A percentile compares a stretch with the other conserved stretches of the same genome.
These are phyloP conservation scores for Phyllostachys edulis DNA, from an alignment of 176 grass and related monocot species.

Conservation along the genomic window DNA sequence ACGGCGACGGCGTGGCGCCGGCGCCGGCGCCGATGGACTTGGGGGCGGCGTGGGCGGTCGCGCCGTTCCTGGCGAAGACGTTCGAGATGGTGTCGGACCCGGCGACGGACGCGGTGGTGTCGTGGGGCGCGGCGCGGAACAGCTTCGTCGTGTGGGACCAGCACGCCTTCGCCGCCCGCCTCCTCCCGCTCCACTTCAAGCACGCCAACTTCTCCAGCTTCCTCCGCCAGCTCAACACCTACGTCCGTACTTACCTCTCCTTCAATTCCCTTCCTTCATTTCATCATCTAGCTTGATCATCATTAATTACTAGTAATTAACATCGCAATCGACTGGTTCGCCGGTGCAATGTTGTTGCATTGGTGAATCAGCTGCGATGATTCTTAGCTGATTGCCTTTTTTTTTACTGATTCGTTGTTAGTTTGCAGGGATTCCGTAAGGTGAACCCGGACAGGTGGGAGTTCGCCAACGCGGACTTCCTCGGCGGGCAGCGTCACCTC, in stretches of 20 bases:
- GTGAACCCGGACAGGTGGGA: constrained; percentile 70
- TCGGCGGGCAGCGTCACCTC: constrained; percentile 60
- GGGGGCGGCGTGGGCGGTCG: not conserved
- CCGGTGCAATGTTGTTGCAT: not conserved
- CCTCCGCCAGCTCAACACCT: constrained; percentile 62
- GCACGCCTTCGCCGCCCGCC: constrained; percentile 41
- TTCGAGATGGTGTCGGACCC: constrained; percentile 55
- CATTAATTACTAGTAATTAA: not conserved
- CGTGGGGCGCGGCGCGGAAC: constrained; percentile 51
- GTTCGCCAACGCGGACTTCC: constrained; percentile 59
- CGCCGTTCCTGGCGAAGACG: constrained; percentile 50
- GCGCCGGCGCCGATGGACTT: not conserved
- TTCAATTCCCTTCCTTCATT: too few species aligned
- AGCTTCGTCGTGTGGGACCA: constrained; percentile 59
- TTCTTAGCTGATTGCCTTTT: not conserved
- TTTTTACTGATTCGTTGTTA: not conserved
- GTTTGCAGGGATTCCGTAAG: constrained; percentile 53
- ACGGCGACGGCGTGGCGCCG: not conserved
- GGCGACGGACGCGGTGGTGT: constrained; percentile 45
- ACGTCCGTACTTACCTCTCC: constrained; percentile 15
- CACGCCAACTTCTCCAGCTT: constrained; percentile 57
- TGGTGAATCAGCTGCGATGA: not conserved
- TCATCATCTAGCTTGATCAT: not conserved
- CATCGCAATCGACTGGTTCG: not conserved
- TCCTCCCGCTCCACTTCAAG: constrained; percentile 55